phyloP scores from a whole-genome alignment of 768 basidiomycete species.

The Mycena amicta region DNA sequence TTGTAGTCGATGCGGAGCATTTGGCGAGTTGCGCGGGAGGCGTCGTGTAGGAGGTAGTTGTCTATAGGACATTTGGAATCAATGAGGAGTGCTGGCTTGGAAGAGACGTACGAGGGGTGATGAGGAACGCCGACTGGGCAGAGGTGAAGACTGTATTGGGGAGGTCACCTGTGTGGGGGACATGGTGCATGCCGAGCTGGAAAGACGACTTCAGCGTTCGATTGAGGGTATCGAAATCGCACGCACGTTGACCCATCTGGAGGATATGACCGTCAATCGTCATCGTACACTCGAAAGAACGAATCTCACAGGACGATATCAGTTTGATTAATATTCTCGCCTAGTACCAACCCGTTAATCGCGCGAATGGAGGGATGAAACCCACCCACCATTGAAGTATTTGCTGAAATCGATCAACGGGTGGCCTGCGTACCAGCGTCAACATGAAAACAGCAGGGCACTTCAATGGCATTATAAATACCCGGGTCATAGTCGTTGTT shows the following conservation, averaged over 20 bases:
- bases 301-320: slow-evolving; percentile 22
- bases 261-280: too few relatives aligned
- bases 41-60: slow-evolving; percentile 25
- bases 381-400: slow-evolving; percentile 50
- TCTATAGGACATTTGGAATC: slow-evolving; percentile 10
- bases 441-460: not conserved
- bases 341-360: too few relatives aligned
- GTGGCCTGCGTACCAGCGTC: not conserved
- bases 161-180: slow-evolving; percentile 26
- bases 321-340: slow-evolving; percentile 21
- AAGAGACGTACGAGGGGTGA: slow-evolving; percentile 19
- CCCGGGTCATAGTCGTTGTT: slow-evolving; percentile 59
- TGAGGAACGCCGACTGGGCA: slow-evolving; percentile 24
- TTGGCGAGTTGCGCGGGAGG: slow-evolving; percentile 21
- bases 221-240: not conserved
- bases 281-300: too few relatives aligned
- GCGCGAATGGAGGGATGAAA: too few relatives aligned
- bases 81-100: not conserved
- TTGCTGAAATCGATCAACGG: slow-evolving; percentile 51
- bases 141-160: slow-evolving; percentile 27
- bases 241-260: slow-evolving; percentile 45
- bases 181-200: slow-evolving; percentile 28
- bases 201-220: not conserved
- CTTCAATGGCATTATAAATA: not conserved
- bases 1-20: slow-evolving; percentile 26